Evolutionary conservation across 352 stramenopile genomes (phyloP), one percentile per base, ranked within the genome.

Genomic region (Stramenopiles sp.): DNA sequence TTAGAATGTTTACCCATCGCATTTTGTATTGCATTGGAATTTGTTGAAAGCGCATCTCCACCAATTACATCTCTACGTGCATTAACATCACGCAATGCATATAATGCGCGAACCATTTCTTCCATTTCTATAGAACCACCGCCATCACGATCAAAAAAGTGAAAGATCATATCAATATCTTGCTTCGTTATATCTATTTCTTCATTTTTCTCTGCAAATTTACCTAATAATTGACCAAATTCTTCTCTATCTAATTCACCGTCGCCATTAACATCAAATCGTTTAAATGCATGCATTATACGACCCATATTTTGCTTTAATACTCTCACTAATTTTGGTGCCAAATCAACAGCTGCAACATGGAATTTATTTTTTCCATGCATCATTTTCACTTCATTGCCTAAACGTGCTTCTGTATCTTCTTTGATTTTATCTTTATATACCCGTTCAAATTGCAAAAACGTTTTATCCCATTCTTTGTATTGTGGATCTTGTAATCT

Each of bases 111-210:
- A 13, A 53, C 65, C 65, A 76, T 31, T 13, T 76, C 65, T 33
- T 33, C 30, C 65, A 31, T 31, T 31, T 76, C 65, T 76, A 76
- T 76, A 13, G 31, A 76, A 33, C 65, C 65, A 76, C 65, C 31
- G 7, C 31, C 31, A 20, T 76, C 65, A 13, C 30, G 30, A 13
- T 76, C 65, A 76, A 76, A 76, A 20, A 33, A 31, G 7, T 76
- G 65, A 7, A 76, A 33, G 4, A 76, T 76, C 65, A 76, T 76
- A 33, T 76, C 65, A 13, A 33, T 33, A 20, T 76, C 65, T 76
- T 76, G 65, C 30, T 20, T 33, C 4, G 65, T 76, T 13, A 76
- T 31, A 33, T 31, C 30, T 33, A 76, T 33, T 31, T 76, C 30
- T 13, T 76, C 65, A 31, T 33, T 31, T 33, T 76, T 76, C 4